Percentiles rank a stretch among this genome's conserved stretches.
Conservation (phyloP, 1,139 yeast species). For the Yamadazyma atmosphaerica region DNA sequence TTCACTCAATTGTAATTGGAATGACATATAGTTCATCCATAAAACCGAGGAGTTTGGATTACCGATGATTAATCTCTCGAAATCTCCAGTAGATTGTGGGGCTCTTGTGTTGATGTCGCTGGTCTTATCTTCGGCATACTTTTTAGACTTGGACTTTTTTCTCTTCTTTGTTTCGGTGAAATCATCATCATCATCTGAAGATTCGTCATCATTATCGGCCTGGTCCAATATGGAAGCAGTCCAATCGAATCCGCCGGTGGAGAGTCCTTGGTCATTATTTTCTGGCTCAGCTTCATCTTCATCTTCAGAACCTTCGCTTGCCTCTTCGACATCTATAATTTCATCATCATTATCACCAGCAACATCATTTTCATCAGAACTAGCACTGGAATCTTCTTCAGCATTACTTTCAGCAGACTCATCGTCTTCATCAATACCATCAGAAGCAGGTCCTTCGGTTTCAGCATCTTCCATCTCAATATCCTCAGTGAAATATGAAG, state of each 20-base stretch:
- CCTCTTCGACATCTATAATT: slow-evolving; percentile 22
- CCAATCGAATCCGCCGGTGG: slow-evolving; percentile 91
- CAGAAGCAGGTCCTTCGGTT: slow-evolving; percentile 28
- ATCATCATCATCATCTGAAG: slow-evolving; percentile 58
- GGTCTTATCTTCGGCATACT: slow-evolving; percentile 72
- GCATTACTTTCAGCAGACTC: slow-evolving; percentile 25
- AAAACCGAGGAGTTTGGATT: slow-evolving; percentile 90
- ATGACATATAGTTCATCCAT: slow-evolving; percentile 99
- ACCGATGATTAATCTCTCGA: slow-evolving; percentile 87
- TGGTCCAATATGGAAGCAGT: slow-evolving; percentile 86
- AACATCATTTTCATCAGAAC: slow-evolving; percentile 19
- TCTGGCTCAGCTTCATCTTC: slow-evolving; percentile 19
- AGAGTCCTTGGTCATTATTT: slow-evolving; percentile 61
- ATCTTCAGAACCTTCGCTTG: slow-evolving; percentile 21
- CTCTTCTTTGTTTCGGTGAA: slow-evolving; percentile 45
- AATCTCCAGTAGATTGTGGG: slow-evolving; percentile 89
- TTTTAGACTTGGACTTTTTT: slow-evolving; percentile 44
- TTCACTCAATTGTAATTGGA: slow-evolving; percentile 92
- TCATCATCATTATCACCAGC: slow-evolving; percentile 23
- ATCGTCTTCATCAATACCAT: slow-evolving; percentile 24
- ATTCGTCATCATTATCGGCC: slow-evolving; percentile 57
- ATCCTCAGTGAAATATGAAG: slow-evolving; percentile 70
- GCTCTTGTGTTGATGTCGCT: slow-evolving; percentile 80
- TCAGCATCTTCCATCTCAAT: slow-evolving; percentile 33
- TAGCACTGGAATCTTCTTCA: slow-evolving; percentile 13